A percentile compares a stretch with the other conserved stretches of the same genome.
Evolutionary conservation across 257 asterid genomes (phyloP).

Genomic region (Ehretia macrophylla): DNA sequence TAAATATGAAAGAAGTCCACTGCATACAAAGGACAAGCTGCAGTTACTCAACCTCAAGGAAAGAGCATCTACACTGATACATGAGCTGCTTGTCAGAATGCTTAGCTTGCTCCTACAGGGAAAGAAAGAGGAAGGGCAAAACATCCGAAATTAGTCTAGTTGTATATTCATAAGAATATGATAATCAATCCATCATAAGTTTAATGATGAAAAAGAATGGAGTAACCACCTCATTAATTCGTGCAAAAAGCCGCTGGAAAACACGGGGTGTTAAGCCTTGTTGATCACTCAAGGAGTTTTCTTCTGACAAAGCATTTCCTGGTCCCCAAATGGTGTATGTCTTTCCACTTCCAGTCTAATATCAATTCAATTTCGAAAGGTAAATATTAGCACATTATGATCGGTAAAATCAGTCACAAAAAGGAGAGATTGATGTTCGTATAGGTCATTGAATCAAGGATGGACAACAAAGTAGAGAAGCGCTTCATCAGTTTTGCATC

Average conservation of each 20-base stretch:
- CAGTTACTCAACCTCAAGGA: constrained; percentile 71
- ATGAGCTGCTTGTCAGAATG: constrained; percentile 76
- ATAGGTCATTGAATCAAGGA: too few species aligned
- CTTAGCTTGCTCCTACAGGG: constrained; percentile 81
- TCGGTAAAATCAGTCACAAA: background rate
- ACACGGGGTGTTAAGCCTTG: constrained; percentile 98
- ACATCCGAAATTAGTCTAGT: background rate
- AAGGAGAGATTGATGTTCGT: background rate
- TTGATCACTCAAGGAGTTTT: constrained; percentile 42
- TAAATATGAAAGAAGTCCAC: background rate
- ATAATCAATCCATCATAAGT: constrained; percentile 8
- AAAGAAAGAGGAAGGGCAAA: constrained; percentile 12
- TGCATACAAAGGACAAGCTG: constrained; percentile 8
- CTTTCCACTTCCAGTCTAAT: constrained; percentile 98
- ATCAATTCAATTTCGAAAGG: constrained; percentile 8
- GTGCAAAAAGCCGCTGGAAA: constrained; percentile 64
- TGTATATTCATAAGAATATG: background rate
- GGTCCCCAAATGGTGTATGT: constrained; percentile 99
- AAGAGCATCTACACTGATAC: constrained; percentile 94
- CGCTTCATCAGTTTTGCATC: too few species aligned
- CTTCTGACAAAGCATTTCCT: constrained; percentile 74
- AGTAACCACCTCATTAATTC: constrained; percentile 64
- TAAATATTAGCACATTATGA: background rate
- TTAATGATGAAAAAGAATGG: constrained; percentile 3
- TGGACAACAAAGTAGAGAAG: too few species aligned